These are phyloP conservation scores for Suillus decipiens DNA, from an alignment of 768 basidiomycete species.

Conservation along the genomic window DNA sequence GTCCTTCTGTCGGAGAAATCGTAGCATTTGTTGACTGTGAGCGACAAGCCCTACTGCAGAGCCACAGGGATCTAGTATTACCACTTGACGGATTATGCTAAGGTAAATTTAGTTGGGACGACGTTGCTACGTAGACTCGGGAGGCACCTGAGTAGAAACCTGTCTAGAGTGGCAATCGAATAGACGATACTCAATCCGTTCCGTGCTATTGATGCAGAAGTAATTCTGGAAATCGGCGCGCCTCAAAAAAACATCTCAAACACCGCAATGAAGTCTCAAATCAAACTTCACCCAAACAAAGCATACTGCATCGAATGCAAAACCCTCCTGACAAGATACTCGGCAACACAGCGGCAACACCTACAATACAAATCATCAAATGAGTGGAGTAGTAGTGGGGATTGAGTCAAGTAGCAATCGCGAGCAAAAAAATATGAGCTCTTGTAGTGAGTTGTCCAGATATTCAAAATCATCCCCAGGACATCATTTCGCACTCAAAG, in stretches of 20 bases:
- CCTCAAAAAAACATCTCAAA: neutral
- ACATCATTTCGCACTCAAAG: constrained; percentile 15
- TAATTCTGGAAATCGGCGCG: neutral
- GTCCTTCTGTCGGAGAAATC: neutral
- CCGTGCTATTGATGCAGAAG: neutral
- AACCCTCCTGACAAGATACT: neutral
- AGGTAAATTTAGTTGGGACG: neutral
- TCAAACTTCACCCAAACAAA: neutral
- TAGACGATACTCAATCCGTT: neutral
- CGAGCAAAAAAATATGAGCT: constrained; percentile 9
- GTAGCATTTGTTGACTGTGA: neutral
- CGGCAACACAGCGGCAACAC: neutral
- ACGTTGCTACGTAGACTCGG: neutral
- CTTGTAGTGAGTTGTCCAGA: neutral
- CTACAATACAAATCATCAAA: constrained; percentile 3
- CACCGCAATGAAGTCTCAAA: neutral
- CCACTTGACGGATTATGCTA: neutral
- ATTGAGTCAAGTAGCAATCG: neutral
- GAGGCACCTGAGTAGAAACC: neutral
- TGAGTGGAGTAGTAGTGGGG: neutral
- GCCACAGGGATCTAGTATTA: neutral
- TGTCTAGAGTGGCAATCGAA: neutral
- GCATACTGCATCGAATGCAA: neutral
- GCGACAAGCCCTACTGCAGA: neutral
- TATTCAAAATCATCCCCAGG: neutral